Evolutionary conservation across 176 grass and related monocot species (phyloP).

Genomic region (Juncus effusus): DNA sequence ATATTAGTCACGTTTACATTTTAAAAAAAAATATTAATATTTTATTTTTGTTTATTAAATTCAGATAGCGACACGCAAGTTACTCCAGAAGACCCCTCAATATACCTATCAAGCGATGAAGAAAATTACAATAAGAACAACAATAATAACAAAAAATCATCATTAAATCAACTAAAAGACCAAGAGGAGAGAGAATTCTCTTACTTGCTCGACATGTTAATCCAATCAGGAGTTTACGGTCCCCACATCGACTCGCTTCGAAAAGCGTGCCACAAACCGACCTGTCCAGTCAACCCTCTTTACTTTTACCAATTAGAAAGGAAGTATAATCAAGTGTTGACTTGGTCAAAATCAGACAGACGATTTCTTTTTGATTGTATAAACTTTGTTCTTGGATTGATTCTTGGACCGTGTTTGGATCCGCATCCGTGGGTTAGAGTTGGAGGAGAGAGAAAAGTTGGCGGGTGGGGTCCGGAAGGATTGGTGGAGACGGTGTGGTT

Average conservation of each 20-base stretch:
- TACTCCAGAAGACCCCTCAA: background rate
- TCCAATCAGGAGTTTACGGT: slow-evolving; percentile 64
- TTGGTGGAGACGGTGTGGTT: slow-evolving; percentile 60
- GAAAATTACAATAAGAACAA: slow-evolving; percentile 4
- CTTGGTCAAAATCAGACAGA: slow-evolving; percentile 62
- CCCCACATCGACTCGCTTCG: slow-evolving; percentile 31
- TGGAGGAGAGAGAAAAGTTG: slow-evolving; percentile 16
- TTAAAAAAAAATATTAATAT: too few relatives aligned
- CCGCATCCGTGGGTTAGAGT: slow-evolving; percentile 61
- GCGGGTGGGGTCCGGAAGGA: slow-evolving; percentile 64
- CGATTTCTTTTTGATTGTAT: slow-evolving; percentile 67
- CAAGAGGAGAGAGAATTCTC: slow-evolving; percentile 90
- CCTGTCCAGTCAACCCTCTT: slow-evolving; percentile 42
- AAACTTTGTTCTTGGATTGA: slow-evolving; percentile 50
- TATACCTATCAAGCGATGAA: slow-evolving; percentile 15
- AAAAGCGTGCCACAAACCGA: slow-evolving; percentile 39
- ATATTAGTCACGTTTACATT: background rate
- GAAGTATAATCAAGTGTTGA: slow-evolving; percentile 42
- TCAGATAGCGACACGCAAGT: slow-evolving; percentile 21
- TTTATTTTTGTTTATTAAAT: slow-evolving; percentile 31
- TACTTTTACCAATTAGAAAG: slow-evolving; percentile 75
- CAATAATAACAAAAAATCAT: slow-evolving; percentile 32
- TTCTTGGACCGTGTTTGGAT: slow-evolving; percentile 58
- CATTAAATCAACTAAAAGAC: slow-evolving; percentile 47
- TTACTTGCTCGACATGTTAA: slow-evolving; percentile 79